Conservation (phyloP, 768 basidiomycete genomes). For the Serendipita indica region DNA sequence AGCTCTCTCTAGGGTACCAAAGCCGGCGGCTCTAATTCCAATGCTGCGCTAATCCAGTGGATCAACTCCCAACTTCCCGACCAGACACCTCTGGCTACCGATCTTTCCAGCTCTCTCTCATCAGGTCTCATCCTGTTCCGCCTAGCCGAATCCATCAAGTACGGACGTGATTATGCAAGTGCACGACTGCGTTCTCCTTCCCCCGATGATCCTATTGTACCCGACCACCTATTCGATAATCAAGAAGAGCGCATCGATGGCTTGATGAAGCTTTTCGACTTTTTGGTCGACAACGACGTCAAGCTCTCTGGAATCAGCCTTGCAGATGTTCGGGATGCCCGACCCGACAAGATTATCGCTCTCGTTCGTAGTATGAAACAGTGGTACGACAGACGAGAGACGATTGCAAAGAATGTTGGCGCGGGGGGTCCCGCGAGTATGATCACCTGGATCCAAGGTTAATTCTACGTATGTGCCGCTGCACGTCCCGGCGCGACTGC, state of each 20-base stretch:
- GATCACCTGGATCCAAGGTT: constrained; percentile 2
- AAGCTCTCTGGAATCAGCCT: constrained; percentile 49
- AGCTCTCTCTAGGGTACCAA: not conserved
- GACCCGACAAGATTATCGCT: constrained; percentile 65
- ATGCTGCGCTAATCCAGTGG: constrained; percentile 57
- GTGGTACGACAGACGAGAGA: constrained; percentile 66
- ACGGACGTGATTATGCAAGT: constrained; percentile 25
- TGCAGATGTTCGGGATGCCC: constrained; percentile 78
- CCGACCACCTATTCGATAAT: constrained; percentile 62
- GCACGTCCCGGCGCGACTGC: too few relatives aligned
- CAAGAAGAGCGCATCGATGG: constrained; percentile 75
- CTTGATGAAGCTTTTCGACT: constrained; percentile 80
- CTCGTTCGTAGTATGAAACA: constrained; percentile 58
- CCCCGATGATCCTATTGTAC: constrained; percentile 51
- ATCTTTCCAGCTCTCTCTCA: constrained; percentile 25
- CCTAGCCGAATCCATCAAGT: constrained; percentile 64
- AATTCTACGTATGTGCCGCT: not conserved
- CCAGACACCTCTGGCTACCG: constrained; percentile 32
- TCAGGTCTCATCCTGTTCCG: constrained; percentile 68
- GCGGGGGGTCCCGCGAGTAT: constrained; percentile 18
- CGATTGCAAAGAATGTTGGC: constrained; percentile 40
- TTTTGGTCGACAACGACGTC: constrained; percentile 79
- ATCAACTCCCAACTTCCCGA: constrained; percentile 71
- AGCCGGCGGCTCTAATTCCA: constrained; percentile 10
- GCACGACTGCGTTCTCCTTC: not conserved